These are phyloP conservation scores for Calocybe gangraenosa DNA, from an alignment of 768 basidiomycete genomes.

Conservation along the genomic window DNA sequence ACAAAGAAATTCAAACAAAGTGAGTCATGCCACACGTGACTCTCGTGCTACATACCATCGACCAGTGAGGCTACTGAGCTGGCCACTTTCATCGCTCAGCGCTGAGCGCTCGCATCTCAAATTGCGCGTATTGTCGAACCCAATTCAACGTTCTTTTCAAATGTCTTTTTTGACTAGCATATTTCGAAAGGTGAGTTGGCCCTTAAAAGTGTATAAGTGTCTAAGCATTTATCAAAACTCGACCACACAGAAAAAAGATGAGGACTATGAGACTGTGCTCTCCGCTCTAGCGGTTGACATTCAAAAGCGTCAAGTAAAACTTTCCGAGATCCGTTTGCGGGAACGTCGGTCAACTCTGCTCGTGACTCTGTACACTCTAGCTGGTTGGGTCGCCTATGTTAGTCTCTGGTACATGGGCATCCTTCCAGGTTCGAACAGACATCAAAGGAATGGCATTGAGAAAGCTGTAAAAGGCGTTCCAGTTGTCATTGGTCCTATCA, in stretches of 20 bases:
- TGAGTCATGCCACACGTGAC: too few species aligned
- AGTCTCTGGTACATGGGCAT: conserved; percentile 67
- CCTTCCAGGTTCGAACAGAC: conserved; percentile 39
- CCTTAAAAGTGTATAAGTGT: neutral
- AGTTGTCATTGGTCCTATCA: conserved; percentile 69
- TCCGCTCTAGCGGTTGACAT: conserved; percentile 64
- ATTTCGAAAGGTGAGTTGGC: conserved; percentile 12
- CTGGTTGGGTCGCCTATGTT: conserved; percentile 68
- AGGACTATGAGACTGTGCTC: conserved; percentile 77
- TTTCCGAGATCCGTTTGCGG: conserved; percentile 81
- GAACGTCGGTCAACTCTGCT: conserved; percentile 76
- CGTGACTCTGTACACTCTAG: conserved; percentile 75
- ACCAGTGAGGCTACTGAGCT: too few species aligned
- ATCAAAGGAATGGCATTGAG: conserved; percentile 28
- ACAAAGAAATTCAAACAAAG: too few species aligned
- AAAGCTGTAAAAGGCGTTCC: conserved; percentile 48
- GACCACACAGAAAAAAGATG: conserved; percentile 42
- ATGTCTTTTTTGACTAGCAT: conserved; percentile 14
- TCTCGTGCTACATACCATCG: too few species aligned
- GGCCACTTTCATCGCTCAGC: conserved; percentile 2
- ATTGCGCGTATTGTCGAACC: neutral
- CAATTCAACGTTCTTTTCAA: conserved; percentile 10
- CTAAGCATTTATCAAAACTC: neutral
- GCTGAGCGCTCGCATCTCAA: too few species aligned
- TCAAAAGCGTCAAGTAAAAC: conserved; percentile 64